Conservation (phyloP, 2,329 filamentous ascomycete species). For the Hortaea werneckii region DNA sequence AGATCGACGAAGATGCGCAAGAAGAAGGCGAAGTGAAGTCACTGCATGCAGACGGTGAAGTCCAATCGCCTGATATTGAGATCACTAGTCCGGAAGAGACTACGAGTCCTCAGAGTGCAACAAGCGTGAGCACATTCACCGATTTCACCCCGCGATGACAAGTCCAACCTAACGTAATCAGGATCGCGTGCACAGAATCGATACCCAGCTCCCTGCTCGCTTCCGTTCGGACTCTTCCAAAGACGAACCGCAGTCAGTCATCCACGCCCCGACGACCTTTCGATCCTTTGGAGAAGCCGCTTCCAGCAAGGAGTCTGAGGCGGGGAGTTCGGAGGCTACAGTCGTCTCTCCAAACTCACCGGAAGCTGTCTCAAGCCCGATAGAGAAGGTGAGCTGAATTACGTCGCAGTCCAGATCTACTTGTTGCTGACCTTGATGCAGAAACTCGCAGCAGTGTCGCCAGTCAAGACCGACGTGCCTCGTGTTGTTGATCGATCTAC, state of each 20-base stretch:
- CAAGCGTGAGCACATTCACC: neutral
- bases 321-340: conserved; percentile 14
- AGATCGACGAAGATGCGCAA: conserved; percentile 72
- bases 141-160: neutral
- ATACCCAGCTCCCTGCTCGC: conserved; percentile 33
- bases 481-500: conserved; percentile 57
- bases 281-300: conserved; percentile 51
- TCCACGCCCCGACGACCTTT: conserved; percentile 80
- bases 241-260: conserved; percentile 79
- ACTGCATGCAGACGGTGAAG: conserved; percentile 9
- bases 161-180: conserved; percentile 12
- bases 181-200: conserved; percentile 33
- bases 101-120: neutral
- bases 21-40: conserved; percentile 38
- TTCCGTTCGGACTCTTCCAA: conserved; percentile 44
- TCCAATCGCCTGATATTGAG: conserved; percentile 22
- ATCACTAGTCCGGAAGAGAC: conserved; percentile 22
- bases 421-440: conserved; percentile 8
- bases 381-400: conserved; percentile 21
- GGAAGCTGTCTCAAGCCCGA: conserved; percentile 21
- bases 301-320: conserved; percentile 9
- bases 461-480: conserved; percentile 64
- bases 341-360: conserved; percentile 28
- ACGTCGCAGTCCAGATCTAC: too few species aligned
- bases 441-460: conserved; percentile 43